Evolutionary conservation across 768 basidiomycete genomes (phyloP), one percentile per base, ranked within the genome.

Genomic region (Myochromella boudieri): DNA sequence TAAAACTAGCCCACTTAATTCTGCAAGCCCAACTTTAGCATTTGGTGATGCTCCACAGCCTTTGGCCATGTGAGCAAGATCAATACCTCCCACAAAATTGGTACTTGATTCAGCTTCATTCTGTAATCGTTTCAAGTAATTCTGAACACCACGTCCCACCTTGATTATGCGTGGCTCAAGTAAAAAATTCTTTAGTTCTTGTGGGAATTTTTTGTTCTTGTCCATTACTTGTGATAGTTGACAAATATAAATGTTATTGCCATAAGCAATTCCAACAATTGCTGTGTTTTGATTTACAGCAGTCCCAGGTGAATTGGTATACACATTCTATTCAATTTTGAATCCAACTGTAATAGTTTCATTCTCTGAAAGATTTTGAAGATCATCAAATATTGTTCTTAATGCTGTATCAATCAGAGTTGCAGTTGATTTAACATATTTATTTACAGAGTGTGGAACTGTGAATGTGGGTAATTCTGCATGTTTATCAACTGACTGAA

Each of bases 41-140:
- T 46, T 50, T 1, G 42, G 28, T 1, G 57, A 39, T 7, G 60
- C 17, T 5, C 50, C 41, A 3, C 57, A 48, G 3, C 63, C 57
- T 40, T 69, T 68, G 2, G 66, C 64, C 37, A 58, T 42, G 2
- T 42, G 40, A 4, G 56, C 65, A 43, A 70, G 56, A 31, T 68
- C 60, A 32, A 68, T 17, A 7, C 37, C 60, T 18, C 64, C 63
- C 14, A 37, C 36, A 47, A 69, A 67, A 4, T 52, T 41, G 2
- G 26, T 17, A 29, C 46, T 33, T n/a, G 31, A 44, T 24, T 45
- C 15, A 22, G 37, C 37, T 25, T 29, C 37, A 15, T 45, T 8
- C 31, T 45, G 29, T 6, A 50, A 18, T 3, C 41, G 38, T 15
- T 49, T 43, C 2, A 50, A n/a, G 17, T 50, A 37, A 25, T 18